These are phyloP conservation scores for Metarhizium rileyi DNA, from an alignment of 2,329 filamentous ascomycete species.

Conservation along the genomic window DNA sequence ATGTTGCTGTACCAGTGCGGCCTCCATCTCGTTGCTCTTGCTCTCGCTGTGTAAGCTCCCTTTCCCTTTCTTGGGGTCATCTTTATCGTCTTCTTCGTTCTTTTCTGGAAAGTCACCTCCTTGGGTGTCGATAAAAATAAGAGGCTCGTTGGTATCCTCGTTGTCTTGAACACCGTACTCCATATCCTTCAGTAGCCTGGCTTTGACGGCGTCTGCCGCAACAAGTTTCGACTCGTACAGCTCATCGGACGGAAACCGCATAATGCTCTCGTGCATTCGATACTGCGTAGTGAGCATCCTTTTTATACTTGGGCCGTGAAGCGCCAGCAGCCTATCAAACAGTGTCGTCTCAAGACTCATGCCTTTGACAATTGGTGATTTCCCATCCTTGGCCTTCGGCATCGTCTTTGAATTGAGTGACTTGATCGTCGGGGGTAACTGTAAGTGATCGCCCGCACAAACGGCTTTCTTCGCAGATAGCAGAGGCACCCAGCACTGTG, in stretches of 20 bases:
- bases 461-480: slow-evolving; percentile 74
- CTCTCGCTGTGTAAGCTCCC: slow-evolving; percentile 46
- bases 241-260: slow-evolving; percentile 84
- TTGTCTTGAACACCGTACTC: slow-evolving; percentile 68
- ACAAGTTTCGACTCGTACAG: slow-evolving; percentile 76
- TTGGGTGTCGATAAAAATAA: slow-evolving; percentile 94
- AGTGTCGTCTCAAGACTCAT: slow-evolving; percentile 77
- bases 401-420: slow-evolving; percentile 50
- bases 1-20: slow-evolving; percentile 67
- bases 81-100: slow-evolving; percentile 60
- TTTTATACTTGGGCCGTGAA: slow-evolving; percentile 80
- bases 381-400: slow-evolving; percentile 25
- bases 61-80: slow-evolving; percentile 32
- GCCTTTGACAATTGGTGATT: slow-evolving; percentile 32
- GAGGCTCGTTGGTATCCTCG: slow-evolving; percentile 78
- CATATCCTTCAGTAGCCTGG: slow-evolving; percentile 64
- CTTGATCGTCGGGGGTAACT: slow-evolving; percentile 91
- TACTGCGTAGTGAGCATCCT: slow-evolving; percentile 95
- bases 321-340: slow-evolving; percentile 75
- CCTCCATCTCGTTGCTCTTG: slow-evolving; percentile 90
- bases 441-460: slow-evolving; percentile 87
- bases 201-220: slow-evolving; percentile 70
- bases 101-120: slow-evolving; percentile 85
- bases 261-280: slow-evolving; percentile 93
- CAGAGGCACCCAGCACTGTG: slow-evolving; percentile 92